Evolutionary conservation across 1,284 basidiomycete genomes (phyloP).

Genomic region (Leccinum fallax): DNA sequence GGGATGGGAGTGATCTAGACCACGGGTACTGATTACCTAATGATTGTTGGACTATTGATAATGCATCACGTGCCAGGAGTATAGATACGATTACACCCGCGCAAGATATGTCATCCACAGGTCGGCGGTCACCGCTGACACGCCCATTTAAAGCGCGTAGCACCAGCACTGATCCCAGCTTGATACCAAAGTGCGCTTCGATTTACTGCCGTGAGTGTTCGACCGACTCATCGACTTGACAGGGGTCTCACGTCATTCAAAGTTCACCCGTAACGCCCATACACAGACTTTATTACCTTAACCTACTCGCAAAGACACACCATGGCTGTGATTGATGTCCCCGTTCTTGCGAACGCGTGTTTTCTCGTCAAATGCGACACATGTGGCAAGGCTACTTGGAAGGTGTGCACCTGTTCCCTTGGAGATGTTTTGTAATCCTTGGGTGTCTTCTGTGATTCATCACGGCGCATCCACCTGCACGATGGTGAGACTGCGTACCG

Average conservation of each 20-base stretch:
- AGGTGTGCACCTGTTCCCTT: conserved; percentile 47
- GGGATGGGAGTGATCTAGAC: neutral
- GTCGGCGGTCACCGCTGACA: neutral
- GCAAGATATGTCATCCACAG: neutral
- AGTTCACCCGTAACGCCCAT: conserved; percentile 12
- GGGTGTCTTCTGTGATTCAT: conserved; percentile 15
- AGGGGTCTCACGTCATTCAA: conserved; percentile 24
- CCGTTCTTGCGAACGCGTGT: conserved; percentile 55
- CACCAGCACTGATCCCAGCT: neutral
- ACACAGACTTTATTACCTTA: conserved; percentile 38
- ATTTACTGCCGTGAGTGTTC: conserved; percentile 11
- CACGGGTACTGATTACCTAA: neutral
- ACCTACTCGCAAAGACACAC: conserved; percentile 30
- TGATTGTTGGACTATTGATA: neutral
- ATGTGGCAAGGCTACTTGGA: conserved; percentile 77
- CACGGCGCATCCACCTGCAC: conserved; percentile 15
- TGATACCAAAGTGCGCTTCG: neutral
- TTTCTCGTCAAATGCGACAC: conserved; percentile 57
- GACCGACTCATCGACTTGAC: conserved; percentile 15
- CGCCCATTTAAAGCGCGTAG: neutral
- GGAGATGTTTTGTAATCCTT: conserved; percentile 22
- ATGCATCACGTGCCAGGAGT: neutral
- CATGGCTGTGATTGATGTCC: conserved; percentile 25
- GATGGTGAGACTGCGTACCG: conserved; percentile 13
- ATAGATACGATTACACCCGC: neutral